A percentile compares a stretch with the other conserved stretches of the same genome.
Conservation (phyloP, 495 filamentous ascomycete species). For the Penicillium psychrofluorescens region DNA sequence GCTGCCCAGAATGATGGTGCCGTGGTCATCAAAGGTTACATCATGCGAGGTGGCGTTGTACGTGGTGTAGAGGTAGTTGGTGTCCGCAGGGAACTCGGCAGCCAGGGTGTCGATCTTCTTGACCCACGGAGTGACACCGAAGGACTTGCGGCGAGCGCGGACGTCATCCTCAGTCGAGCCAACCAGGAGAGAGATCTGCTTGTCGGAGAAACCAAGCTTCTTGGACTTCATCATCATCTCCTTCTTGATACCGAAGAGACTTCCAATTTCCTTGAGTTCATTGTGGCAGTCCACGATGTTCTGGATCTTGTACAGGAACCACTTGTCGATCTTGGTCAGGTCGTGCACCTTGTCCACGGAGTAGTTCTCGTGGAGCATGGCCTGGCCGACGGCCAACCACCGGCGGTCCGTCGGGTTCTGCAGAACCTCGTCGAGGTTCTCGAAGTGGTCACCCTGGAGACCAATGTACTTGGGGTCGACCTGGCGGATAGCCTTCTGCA, state of each 20-base stretch:
- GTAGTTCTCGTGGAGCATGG: slow-evolving; percentile 95
- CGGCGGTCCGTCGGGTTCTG: slow-evolving; percentile 88
- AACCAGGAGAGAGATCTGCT: slow-evolving; percentile 85
- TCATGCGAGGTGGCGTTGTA: slow-evolving; percentile 97
- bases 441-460: slow-evolving; percentile 93
- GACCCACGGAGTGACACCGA: slow-evolving; percentile 82
- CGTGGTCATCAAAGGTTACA: slow-evolving; percentile 91
- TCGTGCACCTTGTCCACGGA: slow-evolving; percentile 86
- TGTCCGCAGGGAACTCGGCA: slow-evolving; percentile 95
- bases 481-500: slow-evolving; percentile 96
- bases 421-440: slow-evolving; percentile 83
- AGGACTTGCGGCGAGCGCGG: slow-evolving; percentile 73
- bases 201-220: slow-evolving; percentile 96
- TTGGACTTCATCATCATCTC: slow-evolving; percentile 85
- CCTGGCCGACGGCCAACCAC: slow-evolving; percentile 96
- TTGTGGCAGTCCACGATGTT: slow-evolving; percentile 87
- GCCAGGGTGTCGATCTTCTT: slow-evolving; percentile 98
- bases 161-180: slow-evolving; percentile 83
- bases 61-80: slow-evolving; percentile 96
- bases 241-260: slow-evolving; percentile 75
- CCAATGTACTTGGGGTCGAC: slow-evolving; percentile 88
- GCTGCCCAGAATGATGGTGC: slow-evolving; percentile 80
- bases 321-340: slow-evolving; percentile 95
- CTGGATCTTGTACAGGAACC: slow-evolving; percentile 97
- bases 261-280: slow-evolving; percentile 82